phyloP scores from a whole-genome alignment of 192 early-diverging fungal genomes.

The Spizellomyces punctatus region DNA sequence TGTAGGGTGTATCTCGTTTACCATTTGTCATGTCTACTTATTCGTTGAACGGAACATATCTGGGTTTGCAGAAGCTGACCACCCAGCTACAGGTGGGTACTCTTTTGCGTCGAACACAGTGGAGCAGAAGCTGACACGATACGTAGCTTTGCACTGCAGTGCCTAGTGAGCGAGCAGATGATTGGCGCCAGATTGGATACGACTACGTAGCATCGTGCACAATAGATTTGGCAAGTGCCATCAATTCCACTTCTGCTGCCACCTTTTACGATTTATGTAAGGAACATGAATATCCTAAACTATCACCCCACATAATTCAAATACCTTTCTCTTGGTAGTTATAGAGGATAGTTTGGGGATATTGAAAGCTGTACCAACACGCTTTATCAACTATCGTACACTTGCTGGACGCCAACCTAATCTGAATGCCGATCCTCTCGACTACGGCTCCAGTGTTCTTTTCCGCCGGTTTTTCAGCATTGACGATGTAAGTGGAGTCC shows the following conservation, averaged over 20 bases:
- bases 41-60: too few species aligned
- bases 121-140: too few species aligned
- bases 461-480: slow-evolving; percentile 49
- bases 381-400: slow-evolving; percentile 37
- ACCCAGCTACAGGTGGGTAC: too few species aligned
- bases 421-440: slow-evolving; percentile 16
- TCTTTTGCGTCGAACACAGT: too few species aligned
- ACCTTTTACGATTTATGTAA: slow-evolving; percentile 55
- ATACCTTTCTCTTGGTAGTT: slow-evolving; percentile 20
- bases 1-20: too few species aligned
- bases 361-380: slow-evolving; percentile 48
- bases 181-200: slow-evolving; percentile 43
- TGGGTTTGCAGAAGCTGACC: too few species aligned
- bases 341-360: slow-evolving; percentile 32
- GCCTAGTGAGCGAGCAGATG: background rate
- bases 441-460: slow-evolving; percentile 32
- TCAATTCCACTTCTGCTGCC: slow-evolving; percentile 28
- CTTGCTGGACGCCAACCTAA: slow-evolving; percentile 21
- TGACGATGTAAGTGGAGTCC: slow-evolving; percentile 50
- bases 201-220: slow-evolving; percentile 38
- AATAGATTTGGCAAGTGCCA: slow-evolving; percentile 35
- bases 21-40: too few species aligned
- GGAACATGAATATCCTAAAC: background rate
- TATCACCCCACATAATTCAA: background rate
- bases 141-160: too few species aligned